Base-by-base conservation (phyloP, 2,329 filamentous ascomycete genomes). In the Fusarium albidum region DNA sequence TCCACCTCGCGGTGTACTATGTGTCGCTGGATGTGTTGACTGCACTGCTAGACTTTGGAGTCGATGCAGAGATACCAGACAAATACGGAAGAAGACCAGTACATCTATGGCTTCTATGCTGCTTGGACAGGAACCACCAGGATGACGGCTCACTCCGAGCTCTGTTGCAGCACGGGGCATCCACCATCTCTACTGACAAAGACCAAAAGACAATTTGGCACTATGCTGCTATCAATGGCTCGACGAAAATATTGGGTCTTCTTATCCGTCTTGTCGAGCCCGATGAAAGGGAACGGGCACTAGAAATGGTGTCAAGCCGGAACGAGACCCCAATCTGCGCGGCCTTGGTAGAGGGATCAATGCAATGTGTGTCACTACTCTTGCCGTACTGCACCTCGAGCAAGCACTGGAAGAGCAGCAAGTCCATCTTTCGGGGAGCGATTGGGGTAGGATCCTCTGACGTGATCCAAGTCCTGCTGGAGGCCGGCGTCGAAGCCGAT, bases 241-340 rank as follows among this genome's bases (percentile, higher is more conserved):
- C 18, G 1, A 5, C 2, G 1, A 3, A 3, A 2, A 42, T 47
- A 3, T 7, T 55, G 3, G 9, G 12, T 9, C 1, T 34, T 27
- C 41, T 55, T 5, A 6, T 46, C 4, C 15, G 26, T 27, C 41
- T 55, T 5, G 6, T 46, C 4, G 21, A 31, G 10, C 15, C 26
- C 3, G 47, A 32, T 0, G 32, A 31, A 2, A 47, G 10, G 7
- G n/a, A 21, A n/a, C 5, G 11, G 3, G 47, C 37, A 12, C 15
- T 55, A 9, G 13, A 43, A 14, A 47, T 39, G 35, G 25, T 44
- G 6, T 53, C 50, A 3, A 3, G 5, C 2, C 21, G 21, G 21
- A 21, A 21, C 21, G 38, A 49, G 13, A 53, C 45, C 1, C 50
- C 50, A 34, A 41, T 54, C 7, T 54, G 51, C 12, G 9, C 25